phyloP scores from a whole-genome alignment of 2,329 filamentous ascomycete genomes.

The Aaosphaeria pasadenensis region DNA sequence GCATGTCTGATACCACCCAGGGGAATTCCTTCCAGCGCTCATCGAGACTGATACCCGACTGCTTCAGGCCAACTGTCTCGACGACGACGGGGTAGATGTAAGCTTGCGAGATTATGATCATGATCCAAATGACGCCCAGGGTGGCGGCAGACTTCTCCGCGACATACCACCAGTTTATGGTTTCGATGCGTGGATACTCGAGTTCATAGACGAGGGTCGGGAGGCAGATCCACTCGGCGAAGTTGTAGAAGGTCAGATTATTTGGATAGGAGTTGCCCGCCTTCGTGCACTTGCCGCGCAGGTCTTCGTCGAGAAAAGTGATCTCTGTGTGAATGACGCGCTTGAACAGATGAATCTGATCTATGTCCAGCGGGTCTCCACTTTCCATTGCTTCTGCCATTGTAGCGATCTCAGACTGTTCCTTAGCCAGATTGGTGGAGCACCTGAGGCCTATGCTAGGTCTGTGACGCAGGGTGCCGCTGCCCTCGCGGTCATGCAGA shows the following conservation, averaged over 20 bases:
- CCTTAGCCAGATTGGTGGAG: constrained; percentile 43
- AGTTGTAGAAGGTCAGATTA: constrained; percentile 64
- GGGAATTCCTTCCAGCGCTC: constrained; percentile 67
- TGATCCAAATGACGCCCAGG: constrained; percentile 71
- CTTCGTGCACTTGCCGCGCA: constrained; percentile 59
- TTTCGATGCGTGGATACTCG: constrained; percentile 69
- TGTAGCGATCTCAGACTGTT: constrained; percentile 56
- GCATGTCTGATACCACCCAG: constrained; percentile 70
- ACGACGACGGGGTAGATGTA: constrained; percentile 76
- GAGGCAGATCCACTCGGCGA: constrained; percentile 70
- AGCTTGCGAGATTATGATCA: constrained; percentile 74
- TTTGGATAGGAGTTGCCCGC: constrained; percentile 59
- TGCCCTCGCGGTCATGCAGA: constrained; percentile 9
- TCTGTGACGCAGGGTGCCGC: constrained; percentile 18
- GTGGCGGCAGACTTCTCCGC: constrained; percentile 68
- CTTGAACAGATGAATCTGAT: constrained; percentile 63
- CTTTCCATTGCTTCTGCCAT: constrained; percentile 63
- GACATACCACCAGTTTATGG: constrained; percentile 72
- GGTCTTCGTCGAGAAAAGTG: constrained; percentile 61
- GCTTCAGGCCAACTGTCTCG: constrained; percentile 64
- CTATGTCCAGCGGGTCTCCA: constrained; percentile 56
- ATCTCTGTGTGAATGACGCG: constrained; percentile 66
- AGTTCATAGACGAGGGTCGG: constrained; percentile 78
- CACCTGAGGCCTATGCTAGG: constrained; percentile 36
- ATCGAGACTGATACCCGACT: constrained; percentile 58